Evolutionary conservation across 352 stramenopile species (phyloP), one percentile per base, ranked within the genome.

Genomic region (Elongisporangium senticosum): DNA sequence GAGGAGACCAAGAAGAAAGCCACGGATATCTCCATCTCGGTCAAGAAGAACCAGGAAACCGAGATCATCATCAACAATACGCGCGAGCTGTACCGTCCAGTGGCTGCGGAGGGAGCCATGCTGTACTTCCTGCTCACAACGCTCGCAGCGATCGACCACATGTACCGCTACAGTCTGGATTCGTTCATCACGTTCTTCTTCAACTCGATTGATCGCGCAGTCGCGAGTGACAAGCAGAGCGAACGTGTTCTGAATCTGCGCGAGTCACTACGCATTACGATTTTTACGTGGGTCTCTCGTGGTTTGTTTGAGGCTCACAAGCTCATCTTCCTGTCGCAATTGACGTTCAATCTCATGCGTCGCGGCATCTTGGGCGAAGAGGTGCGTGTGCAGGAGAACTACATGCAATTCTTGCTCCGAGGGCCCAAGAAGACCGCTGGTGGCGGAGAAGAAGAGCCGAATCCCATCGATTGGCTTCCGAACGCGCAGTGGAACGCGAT

Each of bases 331-430:
- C 72, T 98, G 17, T 89, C 91, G 13, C 95, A 98, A 68, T 68
- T 98, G n/a, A 97, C 94, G 37, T 98, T 99, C 67, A 98, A 98
- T 65, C 80, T 99, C 61, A 98, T 99, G 91, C 96, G 97, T 64
- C 86, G 95, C 51, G 95, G 93, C 11, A 97, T 98, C 51, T 76
- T 99, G 24, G 93, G 93, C 21, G 89, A 94, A 43, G 91, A 98
- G 21, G 93, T 93, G 21, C 86, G 96, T 39, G 90, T 97, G 21
- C 89, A 98, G 50, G 94, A 98, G 65, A 76, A 88, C 23, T 95
- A 98, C 69, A 99, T 99, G 83, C 92, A 99, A 63, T 98, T 99
- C 65, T 75, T 98, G 22, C 69, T 98, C 5, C 78, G 93, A 37
- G 90, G 90, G 33, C 88, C 92, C 43, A 81, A 96, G 76, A 96